Evolutionary conservation across 306 rosid species (phyloP).

Genomic region (Vachellia collinsii): DNA sequence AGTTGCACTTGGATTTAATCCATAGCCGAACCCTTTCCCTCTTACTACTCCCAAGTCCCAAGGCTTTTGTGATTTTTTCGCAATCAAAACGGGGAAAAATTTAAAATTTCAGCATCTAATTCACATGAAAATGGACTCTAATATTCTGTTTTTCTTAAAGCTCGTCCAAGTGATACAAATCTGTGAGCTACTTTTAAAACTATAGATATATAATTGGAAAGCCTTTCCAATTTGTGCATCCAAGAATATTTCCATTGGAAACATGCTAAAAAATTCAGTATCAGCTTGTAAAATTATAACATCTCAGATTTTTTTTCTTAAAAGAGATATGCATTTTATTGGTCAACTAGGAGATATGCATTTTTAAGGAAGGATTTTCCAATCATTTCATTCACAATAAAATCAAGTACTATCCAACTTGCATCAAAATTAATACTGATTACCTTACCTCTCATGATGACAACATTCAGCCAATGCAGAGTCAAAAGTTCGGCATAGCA

Average conservation of each 20-base stretch:
- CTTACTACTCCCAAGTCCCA: not conserved
- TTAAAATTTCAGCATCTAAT: too few relatives aligned
- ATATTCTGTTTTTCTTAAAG: slow-evolving; percentile 22
- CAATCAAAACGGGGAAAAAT: not conserved
- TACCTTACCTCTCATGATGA: slow-evolving; percentile 82
- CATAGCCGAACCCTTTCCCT: not conserved
- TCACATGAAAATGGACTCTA: slow-evolving; percentile 1
- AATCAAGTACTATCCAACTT: slow-evolving; percentile 18
- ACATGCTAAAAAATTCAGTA: not conserved
- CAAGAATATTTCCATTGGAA: slow-evolving; percentile 3
- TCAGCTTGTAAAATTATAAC: not conserved
- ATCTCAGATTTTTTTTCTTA: not conserved
- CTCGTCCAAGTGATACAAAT: not conserved
- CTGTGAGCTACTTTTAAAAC: not conserved
- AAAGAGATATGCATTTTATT: not conserved
- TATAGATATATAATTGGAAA: not conserved
- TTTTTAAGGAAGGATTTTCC: slow-evolving; percentile 9
- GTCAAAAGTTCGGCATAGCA: slow-evolving; percentile 88
- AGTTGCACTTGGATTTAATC: not conserved
- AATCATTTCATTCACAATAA: not conserved
- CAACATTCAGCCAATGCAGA: slow-evolving; percentile 91
- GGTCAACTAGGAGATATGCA: not conserved
- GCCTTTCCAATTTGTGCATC: slow-evolving; percentile 20
- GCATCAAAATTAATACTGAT: slow-evolving; percentile 21
- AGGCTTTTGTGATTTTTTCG: not conserved